These are phyloP conservation scores for Isoetes taiwanensis DNA, from an alignment of 75 land plant genomes.

Conservation along the genomic window DNA sequence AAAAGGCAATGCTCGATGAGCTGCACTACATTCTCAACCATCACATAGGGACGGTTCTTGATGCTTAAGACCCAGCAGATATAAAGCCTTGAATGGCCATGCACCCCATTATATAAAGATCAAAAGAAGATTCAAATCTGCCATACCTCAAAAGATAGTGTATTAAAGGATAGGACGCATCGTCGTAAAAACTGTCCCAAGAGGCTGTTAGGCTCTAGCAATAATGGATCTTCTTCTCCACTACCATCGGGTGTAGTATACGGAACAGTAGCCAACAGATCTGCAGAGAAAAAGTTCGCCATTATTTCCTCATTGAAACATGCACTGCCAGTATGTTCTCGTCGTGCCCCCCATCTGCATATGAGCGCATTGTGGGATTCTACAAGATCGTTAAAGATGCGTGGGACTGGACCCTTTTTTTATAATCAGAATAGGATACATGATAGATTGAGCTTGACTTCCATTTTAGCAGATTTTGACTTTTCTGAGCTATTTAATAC, in stretches of 20 bases:
- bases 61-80: no score
- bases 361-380: no score
- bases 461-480: no score
- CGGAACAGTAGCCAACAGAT: slow-evolving; percentile 31
- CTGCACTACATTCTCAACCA: neutral
- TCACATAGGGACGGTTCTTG: neutral
- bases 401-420: no score
- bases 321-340: no score
- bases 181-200: slow-evolving; percentile 74
- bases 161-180: slow-evolving; percentile 71
- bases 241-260: slow-evolving; percentile 24
- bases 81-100: no score
- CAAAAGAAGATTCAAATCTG: neutral
- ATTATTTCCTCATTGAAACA: no score
- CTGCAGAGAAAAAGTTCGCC: slow-evolving; percentile 14
- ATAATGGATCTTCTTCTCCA: slow-evolving; percentile 55
- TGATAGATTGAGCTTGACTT: no score
- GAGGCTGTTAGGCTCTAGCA: slow-evolving; percentile 56
- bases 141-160: slow-evolving; percentile 65
- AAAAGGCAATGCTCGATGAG: neutral
- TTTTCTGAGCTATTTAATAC: no score
- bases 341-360: no score
- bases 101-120: neutral
- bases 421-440: no score
- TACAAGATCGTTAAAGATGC: no score